Evolutionary conservation across 257 asterid species (phyloP), one percentile per base, ranked within the genome.

Genomic region (Capsicum baccatum): DNA sequence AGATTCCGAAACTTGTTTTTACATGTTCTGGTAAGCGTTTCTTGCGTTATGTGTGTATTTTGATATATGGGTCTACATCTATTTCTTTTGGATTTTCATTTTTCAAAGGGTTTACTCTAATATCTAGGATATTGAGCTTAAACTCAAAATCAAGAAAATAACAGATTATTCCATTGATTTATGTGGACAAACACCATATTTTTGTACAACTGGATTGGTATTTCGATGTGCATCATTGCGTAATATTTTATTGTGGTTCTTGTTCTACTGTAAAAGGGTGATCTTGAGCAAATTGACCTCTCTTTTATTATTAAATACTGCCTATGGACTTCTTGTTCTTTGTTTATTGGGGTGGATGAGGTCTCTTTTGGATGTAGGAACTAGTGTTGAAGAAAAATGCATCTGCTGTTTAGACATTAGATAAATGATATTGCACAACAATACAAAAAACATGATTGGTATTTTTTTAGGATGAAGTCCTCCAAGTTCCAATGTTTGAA

Each of bases 111-210:
- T 35, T 66, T 14, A 35, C 19, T 35, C 52, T 37, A 6, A 66
- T 67, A 67, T 35, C 74, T 67, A 67, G 74, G 73, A 19, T 67
- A 67, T 67, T 67, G 11, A 13, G 11, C 74, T 67, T 67, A 35
- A 35, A 37, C 48, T 66, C 48, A 66, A 33, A 35, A 66, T 13
- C 19, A 67, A 67, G 74, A 67, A 67, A 35, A 64, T 64, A 26
- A 33, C n/a, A 26, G 33, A 66, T 66, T 26, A 12, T 33, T 66
- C 42, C 42, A 37, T 37, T 37, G 42, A 4, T 37, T 37, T 37
- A 37, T 37, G 42, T 33, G 47, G 12, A 37, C 37, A 35, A 67
- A 6, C 12, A 67, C 74, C 37, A 1, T 33, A 33, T 21, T 21
- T 67, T 14, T 67, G 4, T 37, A 64, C 16, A 26, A 11, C 12